Percentiles rank a stretch among this genome's conserved stretches.
Conservation (phyloP, 768 basidiomycete genomes). For the Termitomyces sp. region DNA sequence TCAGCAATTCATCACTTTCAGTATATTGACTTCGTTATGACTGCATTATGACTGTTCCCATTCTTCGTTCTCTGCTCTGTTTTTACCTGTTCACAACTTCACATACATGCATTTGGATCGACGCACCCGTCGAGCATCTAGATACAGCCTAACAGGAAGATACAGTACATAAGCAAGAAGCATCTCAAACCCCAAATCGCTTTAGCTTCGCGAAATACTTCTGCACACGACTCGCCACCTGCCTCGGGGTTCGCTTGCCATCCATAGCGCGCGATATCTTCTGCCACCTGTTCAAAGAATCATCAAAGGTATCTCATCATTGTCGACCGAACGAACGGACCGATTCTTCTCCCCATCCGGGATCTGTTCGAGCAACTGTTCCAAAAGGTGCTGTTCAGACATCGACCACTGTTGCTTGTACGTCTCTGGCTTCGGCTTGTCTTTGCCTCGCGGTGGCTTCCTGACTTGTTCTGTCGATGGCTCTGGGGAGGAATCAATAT, state of each 20-base stretch:
- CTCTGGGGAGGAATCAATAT: not conserved
- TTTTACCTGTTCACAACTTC: too few species aligned
- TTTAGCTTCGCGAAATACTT: slow-evolving; percentile 86
- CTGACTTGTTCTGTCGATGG: not conserved
- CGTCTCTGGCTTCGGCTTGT: slow-evolving; percentile 59
- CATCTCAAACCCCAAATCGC: slow-evolving; percentile 43
- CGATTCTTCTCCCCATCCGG: slow-evolving; percentile 73
- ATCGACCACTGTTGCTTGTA: slow-evolving; percentile 79
- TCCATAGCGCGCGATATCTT: slow-evolving; percentile 82
- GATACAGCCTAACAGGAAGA: not conserved
- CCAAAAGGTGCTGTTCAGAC: slow-evolving; percentile 71
- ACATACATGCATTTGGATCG: not conserved
- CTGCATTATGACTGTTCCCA: too few species aligned
- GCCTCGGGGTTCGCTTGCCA: slow-evolving; percentile 68
- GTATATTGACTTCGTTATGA: not conserved
- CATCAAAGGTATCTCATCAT: not conserved
- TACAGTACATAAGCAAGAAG: not conserved
- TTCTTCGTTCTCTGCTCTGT: not conserved
- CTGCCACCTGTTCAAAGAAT: slow-evolving; percentile 48
- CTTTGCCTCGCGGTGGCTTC: slow-evolving; percentile 5
- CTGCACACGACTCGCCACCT: slow-evolving; percentile 86
- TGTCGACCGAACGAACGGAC: slow-evolving; percentile 35
- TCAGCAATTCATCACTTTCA: not conserved
- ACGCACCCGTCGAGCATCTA: not conserved
- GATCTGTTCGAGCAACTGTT: slow-evolving; percentile 67